Conservation (phyloP, 495 filamentous ascomycete species). For the Aspergillus haitiensis region DNA sequence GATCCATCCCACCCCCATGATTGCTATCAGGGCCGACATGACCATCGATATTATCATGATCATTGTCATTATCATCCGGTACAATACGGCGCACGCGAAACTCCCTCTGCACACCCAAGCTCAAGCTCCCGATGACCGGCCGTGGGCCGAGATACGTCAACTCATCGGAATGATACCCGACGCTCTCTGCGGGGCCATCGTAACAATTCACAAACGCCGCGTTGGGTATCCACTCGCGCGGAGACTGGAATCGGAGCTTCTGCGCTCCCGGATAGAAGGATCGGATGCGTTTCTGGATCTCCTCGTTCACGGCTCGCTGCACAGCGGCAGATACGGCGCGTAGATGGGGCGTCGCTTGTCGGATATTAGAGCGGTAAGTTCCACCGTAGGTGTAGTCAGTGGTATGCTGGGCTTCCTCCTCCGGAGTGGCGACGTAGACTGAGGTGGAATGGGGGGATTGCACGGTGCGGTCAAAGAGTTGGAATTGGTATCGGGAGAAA, state of each 20-base stretch:
- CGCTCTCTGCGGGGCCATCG: slow-evolving; percentile 70
- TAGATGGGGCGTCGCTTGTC: slow-evolving; percentile 69
- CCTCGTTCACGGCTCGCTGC: slow-evolving; percentile 69
- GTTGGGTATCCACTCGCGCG: slow-evolving; percentile 75
- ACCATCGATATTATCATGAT: slow-evolving; percentile 12
- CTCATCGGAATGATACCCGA: slow-evolving; percentile 91
- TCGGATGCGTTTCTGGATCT: slow-evolving; percentile 65
- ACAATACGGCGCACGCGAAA: slow-evolving; percentile 81
- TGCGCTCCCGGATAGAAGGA: slow-evolving; percentile 60
- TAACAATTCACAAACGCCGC: slow-evolving; percentile 96
- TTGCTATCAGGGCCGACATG: not conserved
- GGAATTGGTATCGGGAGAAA: slow-evolving; percentile 72
- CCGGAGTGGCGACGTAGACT: slow-evolving; percentile 73
- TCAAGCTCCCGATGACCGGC: slow-evolving; percentile 84
- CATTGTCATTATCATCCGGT: slow-evolving; percentile 48
- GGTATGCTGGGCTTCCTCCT: slow-evolving; percentile 62
- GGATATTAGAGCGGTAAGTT: slow-evolving; percentile 67
- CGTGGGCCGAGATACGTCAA: slow-evolving; percentile 89
- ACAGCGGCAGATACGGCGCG: slow-evolving; percentile 64
- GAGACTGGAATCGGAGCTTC: slow-evolving; percentile 77
- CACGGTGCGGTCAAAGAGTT: slow-evolving; percentile 83
- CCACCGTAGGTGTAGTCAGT: slow-evolving; percentile 86
- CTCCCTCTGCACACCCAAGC: slow-evolving; percentile 84
- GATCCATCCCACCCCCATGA: slow-evolving; percentile 9
- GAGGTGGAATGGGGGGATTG: slow-evolving; percentile 75